These are phyloP conservation scores for Botrytis deweyae DNA, from an alignment of 2,329 filamentous ascomycete species.

Conservation along the genomic window DNA sequence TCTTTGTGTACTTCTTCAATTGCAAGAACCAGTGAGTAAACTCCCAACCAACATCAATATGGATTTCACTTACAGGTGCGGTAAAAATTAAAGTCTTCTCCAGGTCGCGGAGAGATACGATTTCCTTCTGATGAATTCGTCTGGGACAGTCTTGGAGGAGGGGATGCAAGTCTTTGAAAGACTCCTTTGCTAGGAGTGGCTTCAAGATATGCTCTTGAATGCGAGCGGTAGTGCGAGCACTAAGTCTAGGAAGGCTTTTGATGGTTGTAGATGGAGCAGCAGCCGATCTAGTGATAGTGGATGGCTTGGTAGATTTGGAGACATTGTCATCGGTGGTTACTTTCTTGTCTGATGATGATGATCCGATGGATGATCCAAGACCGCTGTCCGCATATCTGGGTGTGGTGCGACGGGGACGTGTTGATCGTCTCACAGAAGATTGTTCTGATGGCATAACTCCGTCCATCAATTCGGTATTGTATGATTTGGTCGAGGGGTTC, in stretches of 20 bases:
- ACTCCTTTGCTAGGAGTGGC: slow-evolving; percentile 71
- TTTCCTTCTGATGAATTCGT: slow-evolving; percentile 79
- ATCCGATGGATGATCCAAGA: slow-evolving; percentile 77
- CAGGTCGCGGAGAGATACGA: slow-evolving; percentile 86
- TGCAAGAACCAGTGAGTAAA: slow-evolving; percentile 67
- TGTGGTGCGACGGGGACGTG: slow-evolving; percentile 56
- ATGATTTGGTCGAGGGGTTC: slow-evolving; percentile 42
- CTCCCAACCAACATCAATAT: slow-evolving; percentile 58
- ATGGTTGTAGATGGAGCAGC: slow-evolving; percentile 48
- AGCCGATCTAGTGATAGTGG: slow-evolving; percentile 62
- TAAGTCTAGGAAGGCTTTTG: slow-evolving; percentile 59
- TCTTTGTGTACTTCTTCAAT: slow-evolving; percentile 73
- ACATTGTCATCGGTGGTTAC: slow-evolving; percentile 43
- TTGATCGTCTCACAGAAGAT: slow-evolving; percentile 49
- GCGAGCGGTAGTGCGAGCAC: slow-evolving; percentile 68
- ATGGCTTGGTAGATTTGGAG: slow-evolving; percentile 45
- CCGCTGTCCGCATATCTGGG: slow-evolving; percentile 79
- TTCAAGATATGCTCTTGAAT: slow-evolving; percentile 77
- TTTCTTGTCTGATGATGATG: slow-evolving; percentile 53
- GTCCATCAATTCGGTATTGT: slow-evolving; percentile 37
- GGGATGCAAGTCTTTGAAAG: slow-evolving; percentile 76
- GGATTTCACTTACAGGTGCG: slow-evolving; percentile 80
- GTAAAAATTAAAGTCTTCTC: slow-evolving; percentile 91
- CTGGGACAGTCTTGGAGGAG: slow-evolving; percentile 76
- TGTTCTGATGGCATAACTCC: slow-evolving; percentile 46